Percentiles rank a stretch among this genome's conserved stretches.
phyloP scores from a whole-genome alignment of 768 basidiomycete genomes.

The Termitomyces sp. region DNA sequence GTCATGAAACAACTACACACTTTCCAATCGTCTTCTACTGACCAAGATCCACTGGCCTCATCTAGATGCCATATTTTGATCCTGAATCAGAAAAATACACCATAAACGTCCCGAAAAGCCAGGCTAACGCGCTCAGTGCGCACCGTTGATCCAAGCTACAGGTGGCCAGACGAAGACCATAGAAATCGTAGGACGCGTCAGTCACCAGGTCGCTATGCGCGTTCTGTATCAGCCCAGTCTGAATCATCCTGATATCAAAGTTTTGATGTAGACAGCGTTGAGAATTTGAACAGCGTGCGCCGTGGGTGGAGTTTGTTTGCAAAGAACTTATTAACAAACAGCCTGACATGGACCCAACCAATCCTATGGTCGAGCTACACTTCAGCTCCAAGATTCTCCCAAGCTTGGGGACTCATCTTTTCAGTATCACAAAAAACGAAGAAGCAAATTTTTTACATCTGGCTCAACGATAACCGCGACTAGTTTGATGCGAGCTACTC shows the following conservation, averaged over 20 bases:
- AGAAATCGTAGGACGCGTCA: conserved; percentile 87
- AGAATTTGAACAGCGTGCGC: too few species aligned
- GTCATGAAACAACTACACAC: conserved; percentile 28
- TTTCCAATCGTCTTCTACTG: conserved; percentile 87
- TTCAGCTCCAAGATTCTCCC: too few species aligned
- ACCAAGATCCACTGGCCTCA: conserved; percentile 69
- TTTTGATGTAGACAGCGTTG: neutral
- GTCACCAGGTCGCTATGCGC: conserved; percentile 80
- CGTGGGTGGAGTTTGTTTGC: neutral
- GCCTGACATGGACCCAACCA: neutral
- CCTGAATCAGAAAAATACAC: conserved; percentile 27
- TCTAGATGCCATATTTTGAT: conserved; percentile 86
- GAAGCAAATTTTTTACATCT: too few species aligned
- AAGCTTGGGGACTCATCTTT: neutral
- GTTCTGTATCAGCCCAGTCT: conserved; percentile 72
- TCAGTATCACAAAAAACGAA: neutral
- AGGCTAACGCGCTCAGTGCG: conserved; percentile 22
- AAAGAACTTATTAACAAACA: neutral
- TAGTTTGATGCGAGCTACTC: too few species aligned
- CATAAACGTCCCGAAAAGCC: conserved; percentile 7
- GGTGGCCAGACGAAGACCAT: conserved; percentile 76
- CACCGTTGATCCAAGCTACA: conserved; percentile 81
- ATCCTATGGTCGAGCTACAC: neutral
- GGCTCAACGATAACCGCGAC: too few species aligned
- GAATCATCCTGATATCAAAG: conserved; percentile 45